Evolutionary conservation across 2,329 filamentous ascomycete species (phyloP), one percentile per base, ranked within the genome.

Genomic region (Fusarium humuli): DNA sequence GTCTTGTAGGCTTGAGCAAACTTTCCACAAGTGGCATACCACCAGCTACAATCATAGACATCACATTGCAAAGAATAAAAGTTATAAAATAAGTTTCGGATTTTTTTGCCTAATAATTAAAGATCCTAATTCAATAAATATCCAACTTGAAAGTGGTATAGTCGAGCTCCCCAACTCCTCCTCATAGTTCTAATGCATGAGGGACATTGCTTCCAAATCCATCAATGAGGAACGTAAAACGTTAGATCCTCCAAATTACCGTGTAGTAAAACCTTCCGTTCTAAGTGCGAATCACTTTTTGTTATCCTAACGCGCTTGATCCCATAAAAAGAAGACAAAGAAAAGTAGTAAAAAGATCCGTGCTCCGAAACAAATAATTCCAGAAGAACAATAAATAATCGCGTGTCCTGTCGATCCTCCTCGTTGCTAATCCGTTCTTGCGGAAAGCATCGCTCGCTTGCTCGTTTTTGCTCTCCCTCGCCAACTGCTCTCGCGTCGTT

Each of bases 251-350:
- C 71, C 70, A 66, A 67, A 75, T 75, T 75, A 75, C 73, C 73
- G 73, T 61, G 73, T 71, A 75, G 73, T 75, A 75, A 53, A 25
- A 66, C 71, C 65, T 47, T 64, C 73, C 67, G 49, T 68, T 75
- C 73, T 75, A 75, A 75, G 67, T 72, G 73, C 57, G 57, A 73
- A 72, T 72, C 67, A 74, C 71, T 75, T 75, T 75, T 75, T 75
- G 65, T 70, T 75, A 72, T 74, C 73, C 73, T 55, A 68, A 66
- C 62, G 64, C 69, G 56, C 63, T 72, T 66, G 53, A 52, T 69
- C 67, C 65, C 58, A 44, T 30, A 46, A 54, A 13, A 67, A 29
- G 50, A 20, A 41, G 49, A 53, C 23, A 53, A 53, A 53, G 30
- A 50, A 50, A 50, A 25, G 10, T 18, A 29, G 14, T 34, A 42